phyloP scores from a whole-genome alignment of 2,329 filamentous ascomycete species.

The Claviceps spartinae region DNA sequence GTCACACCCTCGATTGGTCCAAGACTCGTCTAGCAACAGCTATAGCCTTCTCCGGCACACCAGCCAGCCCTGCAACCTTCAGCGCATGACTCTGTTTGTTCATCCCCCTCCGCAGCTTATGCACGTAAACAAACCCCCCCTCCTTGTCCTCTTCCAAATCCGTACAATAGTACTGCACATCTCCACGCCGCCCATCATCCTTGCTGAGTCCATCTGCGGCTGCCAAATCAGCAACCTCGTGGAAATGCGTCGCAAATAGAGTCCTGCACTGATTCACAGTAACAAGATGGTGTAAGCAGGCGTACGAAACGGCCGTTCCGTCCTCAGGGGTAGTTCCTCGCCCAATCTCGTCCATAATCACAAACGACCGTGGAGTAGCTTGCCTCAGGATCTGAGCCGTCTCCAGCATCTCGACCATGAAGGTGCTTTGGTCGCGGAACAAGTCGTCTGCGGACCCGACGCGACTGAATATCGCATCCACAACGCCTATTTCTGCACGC shows the following conservation, averaged over 20 bases:
- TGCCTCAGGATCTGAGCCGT: conserved; percentile 79
- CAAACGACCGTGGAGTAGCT: conserved; percentile 74
- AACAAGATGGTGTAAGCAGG: conserved; percentile 73
- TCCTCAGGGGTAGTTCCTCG: conserved; percentile 89
- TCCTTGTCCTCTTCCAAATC: conserved; percentile 64
- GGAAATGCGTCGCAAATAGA: conserved; percentile 93
- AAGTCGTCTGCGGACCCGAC: conserved; percentile 90
- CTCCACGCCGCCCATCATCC: conserved; percentile 16
- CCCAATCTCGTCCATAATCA: conserved; percentile 97
- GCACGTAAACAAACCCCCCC: conserved; percentile 71
- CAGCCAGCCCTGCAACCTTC: conserved; percentile 84
- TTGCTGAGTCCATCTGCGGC: conserved; percentile 31
- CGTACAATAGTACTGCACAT: conserved; percentile 70
- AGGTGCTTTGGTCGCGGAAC: conserved; percentile 90
- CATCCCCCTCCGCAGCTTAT: conserved; percentile 66
- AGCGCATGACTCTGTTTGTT: conserved; percentile 83
- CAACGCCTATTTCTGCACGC: conserved; percentile 73
- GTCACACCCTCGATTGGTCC: conserved; percentile 2
- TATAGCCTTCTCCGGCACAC: conserved; percentile 61
- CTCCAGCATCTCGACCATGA: conserved; percentile 99
- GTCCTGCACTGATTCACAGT: conserved; percentile 63
- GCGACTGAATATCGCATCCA: conserved; percentile 92
- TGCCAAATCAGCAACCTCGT: conserved; percentile 68
- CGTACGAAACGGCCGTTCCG: conserved; percentile 79
- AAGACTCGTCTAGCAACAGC: conserved; percentile 50